Base-by-base conservation (phyloP, 2,329 filamentous ascomycete genomes). In the Alternaria hordeiaustralica region DNA sequence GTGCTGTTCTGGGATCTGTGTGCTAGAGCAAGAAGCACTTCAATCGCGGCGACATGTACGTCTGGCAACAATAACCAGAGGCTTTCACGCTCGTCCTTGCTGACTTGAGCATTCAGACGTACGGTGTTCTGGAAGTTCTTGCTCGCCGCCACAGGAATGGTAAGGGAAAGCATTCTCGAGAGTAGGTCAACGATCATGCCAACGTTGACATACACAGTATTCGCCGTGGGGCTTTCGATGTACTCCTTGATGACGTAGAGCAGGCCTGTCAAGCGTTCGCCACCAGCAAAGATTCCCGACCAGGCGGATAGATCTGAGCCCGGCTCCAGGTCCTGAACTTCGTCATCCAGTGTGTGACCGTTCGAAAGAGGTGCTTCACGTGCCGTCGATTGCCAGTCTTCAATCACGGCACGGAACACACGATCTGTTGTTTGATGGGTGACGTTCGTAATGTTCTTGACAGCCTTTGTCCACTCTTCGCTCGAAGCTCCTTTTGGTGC, bases 71-170 rank as follows among this genome's bases (percentile, higher is more conserved):
- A 84, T 50, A 86, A 82, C 87, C 92, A 94, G 4, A 97, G 84
- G 47, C 90, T 88, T 57, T 97, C 93, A 64, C 90, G 90, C 79
- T 97, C 95, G 54, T 96, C 92, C 64, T 91, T 88, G 30, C 89
- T 86, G 66, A 96, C 88, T 66, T 92, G 90, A 8, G 89, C 84
- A 70, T 94, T 94, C 63, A 89, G 84, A 64, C 90, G 87, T n/a
- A 88, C 58, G 10, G 58, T 61, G 28, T 67, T 74, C 12, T 71
- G 74, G 41, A 71, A 72, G 13, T 61, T 80, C 2, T 82, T 84
- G 64, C 82, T 75, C 74, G 84, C 68, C 53, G 80, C 69, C 71
- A 84, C 60, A 69, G 87, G 78, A 78, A 88, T 67, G 76, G 86
- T 78, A 47, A 96, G 85, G 18, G 90, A 88, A 36, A 92, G 87